These are phyloP conservation scores for Talaromyces verruculosus DNA, from an alignment of 2,329 filamentous ascomycete genomes.

Conservation along the genomic window DNA sequence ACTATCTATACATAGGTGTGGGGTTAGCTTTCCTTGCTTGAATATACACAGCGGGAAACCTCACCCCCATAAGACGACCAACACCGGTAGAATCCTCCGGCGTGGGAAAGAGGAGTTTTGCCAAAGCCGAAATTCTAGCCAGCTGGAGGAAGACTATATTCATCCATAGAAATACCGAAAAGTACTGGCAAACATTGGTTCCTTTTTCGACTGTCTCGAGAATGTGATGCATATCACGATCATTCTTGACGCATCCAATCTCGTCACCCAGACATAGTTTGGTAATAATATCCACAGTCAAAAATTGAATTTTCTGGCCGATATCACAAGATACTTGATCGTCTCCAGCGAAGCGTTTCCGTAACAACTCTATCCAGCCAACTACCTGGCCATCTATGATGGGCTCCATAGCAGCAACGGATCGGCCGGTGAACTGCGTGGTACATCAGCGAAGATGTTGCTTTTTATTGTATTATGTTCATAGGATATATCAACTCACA, in stretches of 20 bases:
- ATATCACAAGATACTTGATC: constrained; percentile 8
- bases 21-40: too few species aligned
- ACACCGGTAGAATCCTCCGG: background rate
- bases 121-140: constrained; percentile 7
- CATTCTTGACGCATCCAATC: constrained; percentile 4
- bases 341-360: too few species aligned
- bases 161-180: constrained; percentile 7
- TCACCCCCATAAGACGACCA: constrained; percentile 9
- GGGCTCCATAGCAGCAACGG: constrained; percentile 1
- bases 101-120: background rate
- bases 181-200: constrained; percentile 7
- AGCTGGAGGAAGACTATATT: constrained; percentile 3
- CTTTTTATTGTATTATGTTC: too few species aligned
- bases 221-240: background rate
- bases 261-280: background rate
- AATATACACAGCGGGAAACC: too few species aligned
- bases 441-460: too few species aligned
- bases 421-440: background rate
- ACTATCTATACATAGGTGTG: background rate
- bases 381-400: background rate
- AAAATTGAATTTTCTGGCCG: constrained; percentile 8
- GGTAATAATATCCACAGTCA: constrained; percentile 7
- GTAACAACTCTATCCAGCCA: constrained; percentile 3
- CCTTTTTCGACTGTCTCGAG: constrained; percentile 6
- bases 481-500: too few species aligned